A percentile compares a stretch with the other conserved stretches of the same genome.
phyloP scores from a whole-genome alignment of 116 monocot genomes.

The Cymodocea nodosa region DNA sequence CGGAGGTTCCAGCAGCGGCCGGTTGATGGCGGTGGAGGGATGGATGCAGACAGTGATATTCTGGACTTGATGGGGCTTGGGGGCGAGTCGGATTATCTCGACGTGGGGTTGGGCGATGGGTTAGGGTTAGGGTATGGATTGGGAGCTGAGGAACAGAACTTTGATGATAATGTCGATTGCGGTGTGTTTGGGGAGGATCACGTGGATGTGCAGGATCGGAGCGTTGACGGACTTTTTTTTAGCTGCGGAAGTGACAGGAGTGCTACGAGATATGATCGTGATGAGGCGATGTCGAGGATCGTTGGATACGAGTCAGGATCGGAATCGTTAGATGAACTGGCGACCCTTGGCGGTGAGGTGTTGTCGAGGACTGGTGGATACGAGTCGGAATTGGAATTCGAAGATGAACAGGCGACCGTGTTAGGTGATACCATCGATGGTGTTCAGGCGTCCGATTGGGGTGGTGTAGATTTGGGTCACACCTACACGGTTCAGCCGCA shows the following conservation, averaged over 20 bases:
- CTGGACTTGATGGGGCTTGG: not conserved
- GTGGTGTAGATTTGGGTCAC: not conserved
- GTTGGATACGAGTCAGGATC: conserved; percentile 33
- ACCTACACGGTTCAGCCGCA: conserved; percentile 13
- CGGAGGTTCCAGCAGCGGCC: not conserved
- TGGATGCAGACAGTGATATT: not conserved
- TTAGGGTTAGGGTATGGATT: not conserved
- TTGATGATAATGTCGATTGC: not conserved
- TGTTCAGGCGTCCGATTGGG: conserved; percentile 7
- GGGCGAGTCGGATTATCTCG: not conserved
- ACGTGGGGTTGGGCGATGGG: not conserved
- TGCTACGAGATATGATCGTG: not conserved
- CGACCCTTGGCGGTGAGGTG: not conserved
- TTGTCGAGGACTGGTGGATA: conserved; percentile 20
- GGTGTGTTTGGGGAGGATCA: not conserved
- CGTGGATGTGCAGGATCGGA: not conserved
- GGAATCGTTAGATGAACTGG: conserved; percentile 12
- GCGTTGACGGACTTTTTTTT: not conserved
- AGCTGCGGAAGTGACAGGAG: not conserved
- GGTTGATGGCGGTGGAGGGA: not conserved
- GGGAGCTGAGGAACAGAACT: too few species aligned
- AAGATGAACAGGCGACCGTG: conserved; percentile 1
- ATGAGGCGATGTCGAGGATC: not conserved
- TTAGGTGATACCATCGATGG: not conserved
- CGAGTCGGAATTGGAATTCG: conserved; percentile 27